Conservation (phyloP, 495 filamentous ascomycete species). For the Tuber borchii region DNA sequence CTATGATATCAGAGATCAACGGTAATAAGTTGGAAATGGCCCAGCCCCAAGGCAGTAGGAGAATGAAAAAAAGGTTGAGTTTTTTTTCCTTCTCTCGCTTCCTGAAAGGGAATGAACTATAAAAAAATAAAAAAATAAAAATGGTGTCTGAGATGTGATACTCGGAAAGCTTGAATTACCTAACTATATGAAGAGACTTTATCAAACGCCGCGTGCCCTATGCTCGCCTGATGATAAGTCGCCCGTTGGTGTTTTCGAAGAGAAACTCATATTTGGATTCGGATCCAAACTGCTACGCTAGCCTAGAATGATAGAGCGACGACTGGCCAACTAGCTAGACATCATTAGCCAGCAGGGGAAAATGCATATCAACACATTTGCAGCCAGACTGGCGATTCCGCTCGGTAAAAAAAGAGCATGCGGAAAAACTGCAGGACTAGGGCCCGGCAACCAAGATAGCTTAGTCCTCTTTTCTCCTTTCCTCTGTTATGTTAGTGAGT, state of each 20-base stretch:
- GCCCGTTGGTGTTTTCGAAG: neutral
- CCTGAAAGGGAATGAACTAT: neutral
- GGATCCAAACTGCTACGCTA: neutral
- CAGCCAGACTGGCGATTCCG: neutral
- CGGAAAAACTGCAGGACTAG: neutral
- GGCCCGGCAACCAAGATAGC: neutral
- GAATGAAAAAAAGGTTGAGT: neutral
- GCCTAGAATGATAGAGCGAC: neutral
- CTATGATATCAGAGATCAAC: neutral
- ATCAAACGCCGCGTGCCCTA: neutral
- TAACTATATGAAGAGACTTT: conserved; percentile 2
- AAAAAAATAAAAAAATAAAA: neutral
- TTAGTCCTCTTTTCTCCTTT: neutral
- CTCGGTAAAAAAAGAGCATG: neutral
- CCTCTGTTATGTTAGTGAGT: neutral
- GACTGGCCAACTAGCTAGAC: neutral
- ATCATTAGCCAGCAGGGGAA: neutral
- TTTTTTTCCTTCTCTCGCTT: neutral
- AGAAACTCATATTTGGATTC: neutral
- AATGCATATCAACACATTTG: neutral
- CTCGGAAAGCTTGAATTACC: neutral
- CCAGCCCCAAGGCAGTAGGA: neutral
- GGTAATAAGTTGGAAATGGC: neutral
- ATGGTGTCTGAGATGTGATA: neutral
- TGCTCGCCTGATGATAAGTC: neutral